Evolutionary conservation across 306 rosid genomes (phyloP).

Genomic region (Rosa rugosa): DNA sequence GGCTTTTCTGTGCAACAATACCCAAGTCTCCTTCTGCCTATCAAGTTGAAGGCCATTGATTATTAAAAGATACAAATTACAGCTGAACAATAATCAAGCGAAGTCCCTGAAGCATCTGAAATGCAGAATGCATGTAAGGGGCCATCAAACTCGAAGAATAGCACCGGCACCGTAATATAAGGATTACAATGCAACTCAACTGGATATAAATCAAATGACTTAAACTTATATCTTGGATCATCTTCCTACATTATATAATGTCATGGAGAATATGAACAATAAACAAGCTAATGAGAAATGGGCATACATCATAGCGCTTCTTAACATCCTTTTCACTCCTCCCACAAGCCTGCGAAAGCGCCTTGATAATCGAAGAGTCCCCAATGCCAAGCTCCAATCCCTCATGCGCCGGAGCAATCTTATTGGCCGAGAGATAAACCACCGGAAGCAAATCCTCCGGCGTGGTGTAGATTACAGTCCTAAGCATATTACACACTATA

Average conservation of each 20-base stretch:
- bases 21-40: constrained; percentile 86
- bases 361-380: constrained; percentile 77
- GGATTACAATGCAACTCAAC: not conserved
- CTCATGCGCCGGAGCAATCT: constrained; percentile 75
- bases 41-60: constrained; percentile 19
- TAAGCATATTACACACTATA: constrained; percentile 74
- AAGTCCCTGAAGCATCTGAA: not conserved
- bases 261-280: not conserved
- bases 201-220: not conserved
- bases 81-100: not conserved
- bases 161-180: not conserved
- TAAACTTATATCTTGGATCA: not conserved
- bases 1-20: constrained; percentile 73
- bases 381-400: constrained; percentile 88
- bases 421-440: constrained; percentile 64
- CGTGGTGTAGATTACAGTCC: constrained; percentile 68
- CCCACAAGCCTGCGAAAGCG: constrained; percentile 82
- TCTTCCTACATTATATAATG: not conserved
- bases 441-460: constrained; percentile 67
- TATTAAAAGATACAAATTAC: constrained; percentile 2
- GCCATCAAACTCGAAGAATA: not conserved
- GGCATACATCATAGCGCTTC: constrained; percentile 59
- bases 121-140: not conserved
- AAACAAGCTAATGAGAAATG: not conserved
- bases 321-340: constrained; percentile 63